Evolutionary conservation across 768 basidiomycete genomes (phyloP), one percentile per base, ranked within the genome.

Genomic region (Rhodotorula paludigena): DNA sequence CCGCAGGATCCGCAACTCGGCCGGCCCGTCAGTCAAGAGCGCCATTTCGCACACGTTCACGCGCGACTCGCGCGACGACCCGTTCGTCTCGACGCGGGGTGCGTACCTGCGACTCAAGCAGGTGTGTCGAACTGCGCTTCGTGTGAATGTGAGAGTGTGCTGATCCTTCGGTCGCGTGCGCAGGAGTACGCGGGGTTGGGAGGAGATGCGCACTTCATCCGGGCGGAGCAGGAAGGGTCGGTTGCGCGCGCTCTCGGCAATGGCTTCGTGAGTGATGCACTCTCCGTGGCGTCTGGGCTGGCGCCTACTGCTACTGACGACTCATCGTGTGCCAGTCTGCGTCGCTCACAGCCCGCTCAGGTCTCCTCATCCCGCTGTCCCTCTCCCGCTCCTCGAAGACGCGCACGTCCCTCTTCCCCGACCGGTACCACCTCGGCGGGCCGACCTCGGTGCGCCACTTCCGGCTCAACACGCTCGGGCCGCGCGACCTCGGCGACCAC

Each of bases 401-500:
- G 51, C 68, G 59, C 57, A 47, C 45, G 0, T 79, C 63, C 66
- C 82, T 85, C 32, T 88, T 90, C 74, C 82, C 86, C 2, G 96
- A 99, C 78, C 85, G 92, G 10, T 92, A 92, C 77, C 92, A 94
- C 71, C 83, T 97, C 0, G 96, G 96, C 33, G 96, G 96, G 0
- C 92, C 96, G 0, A 84, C 87, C 12, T 90, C 86, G 60, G 82
- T 98, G 0, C 82, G 96, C 10, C 84, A 85, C 57, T 93, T 94
- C 79, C 83, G 83, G 51, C 81, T 82, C 11, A 90, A 89, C 74
- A 81, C 86, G 7, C 81, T 96, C 80, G 92, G 92, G 9, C 87
- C 88, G 1, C 82, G 82, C 30, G 90, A 92, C 32, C 35, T 60
- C 18, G 66, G 80, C n/a, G 92, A 93, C 75, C 89, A 87, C 0